Evolutionary conservation across 2,329 filamentous ascomycete species (phyloP).

Genomic region (Cercospora zeina): DNA sequence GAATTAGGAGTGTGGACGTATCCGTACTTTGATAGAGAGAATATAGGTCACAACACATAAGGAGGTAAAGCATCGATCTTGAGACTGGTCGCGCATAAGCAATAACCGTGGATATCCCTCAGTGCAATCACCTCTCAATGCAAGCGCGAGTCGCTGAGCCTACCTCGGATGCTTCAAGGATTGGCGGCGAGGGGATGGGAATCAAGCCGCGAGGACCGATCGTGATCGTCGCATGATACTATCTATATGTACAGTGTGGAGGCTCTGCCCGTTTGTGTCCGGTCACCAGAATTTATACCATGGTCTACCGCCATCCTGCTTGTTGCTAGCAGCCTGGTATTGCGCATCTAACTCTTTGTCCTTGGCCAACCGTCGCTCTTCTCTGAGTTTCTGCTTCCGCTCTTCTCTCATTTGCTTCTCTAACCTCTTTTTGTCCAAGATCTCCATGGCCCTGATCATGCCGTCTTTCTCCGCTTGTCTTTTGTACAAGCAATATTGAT

Average conservation of each 20-base stretch:
- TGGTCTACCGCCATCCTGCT: slow-evolving; percentile 30
- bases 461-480: slow-evolving; percentile 73
- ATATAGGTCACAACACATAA: too few relatives aligned
- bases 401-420: slow-evolving; percentile 57
- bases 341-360: slow-evolving; percentile 47
- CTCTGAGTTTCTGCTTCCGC: slow-evolving; percentile 45
- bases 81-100: too few relatives aligned
- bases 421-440: slow-evolving; percentile 71
- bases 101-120: too few relatives aligned
- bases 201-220: neutral
- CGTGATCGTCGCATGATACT: slow-evolving; percentile 1
- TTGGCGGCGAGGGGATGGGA: too few relatives aligned
- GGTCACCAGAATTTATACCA: slow-evolving; percentile 43
- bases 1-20: too few relatives aligned
- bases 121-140: too few relatives aligned
- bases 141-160: too few relatives aligned
- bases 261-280: neutral
- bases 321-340: slow-evolving; percentile 35
- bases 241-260: neutral
- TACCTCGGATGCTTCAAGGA: too few relatives aligned
- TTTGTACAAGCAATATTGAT: slow-evolving; percentile 80
- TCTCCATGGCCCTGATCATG: slow-evolving; percentile 82
- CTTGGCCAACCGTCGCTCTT: slow-evolving; percentile 46
- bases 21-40: too few relatives aligned
- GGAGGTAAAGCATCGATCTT: too few relatives aligned